Evolutionary conservation across 2,329 filamentous ascomycete species (phyloP).

Genomic region (Hymenotorrendiella dingleyae): DNA sequence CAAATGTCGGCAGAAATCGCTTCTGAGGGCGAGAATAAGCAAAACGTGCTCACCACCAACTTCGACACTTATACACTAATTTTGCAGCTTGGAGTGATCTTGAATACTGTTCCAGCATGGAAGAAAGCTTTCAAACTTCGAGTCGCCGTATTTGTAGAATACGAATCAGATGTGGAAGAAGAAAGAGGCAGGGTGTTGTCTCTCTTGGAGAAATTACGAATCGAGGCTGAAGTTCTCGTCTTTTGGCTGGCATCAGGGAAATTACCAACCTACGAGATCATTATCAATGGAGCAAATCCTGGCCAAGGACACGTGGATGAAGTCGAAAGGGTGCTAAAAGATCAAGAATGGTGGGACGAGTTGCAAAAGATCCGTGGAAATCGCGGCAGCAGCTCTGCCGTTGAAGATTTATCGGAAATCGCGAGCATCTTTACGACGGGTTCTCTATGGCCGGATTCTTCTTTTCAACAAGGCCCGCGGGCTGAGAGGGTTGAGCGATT

Average conservation of each 20-base stretch:
- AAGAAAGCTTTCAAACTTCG: conserved; percentile 66
- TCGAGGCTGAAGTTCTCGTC: conserved; percentile 72
- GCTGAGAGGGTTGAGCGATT: conserved; percentile 40
- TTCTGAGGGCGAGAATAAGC: conserved; percentile 55
- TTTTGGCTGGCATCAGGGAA: conserved; percentile 75
- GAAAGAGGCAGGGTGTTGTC: conserved; percentile 67
- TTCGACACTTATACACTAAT: conserved; percentile 89
- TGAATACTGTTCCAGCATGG: conserved; percentile 77
- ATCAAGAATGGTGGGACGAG: conserved; percentile 80
- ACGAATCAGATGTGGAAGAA: conserved; percentile 76
- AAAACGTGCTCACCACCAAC: conserved; percentile 73
- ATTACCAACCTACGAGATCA: conserved; percentile 67
- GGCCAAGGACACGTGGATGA: conserved; percentile 50
- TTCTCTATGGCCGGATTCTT: conserved; percentile 45
- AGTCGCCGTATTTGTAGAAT: conserved; percentile 84
- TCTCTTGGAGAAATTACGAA: conserved; percentile 73
- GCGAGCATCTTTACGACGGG: conserved; percentile 36
- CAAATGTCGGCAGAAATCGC: conserved; percentile 86
- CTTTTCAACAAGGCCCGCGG: conserved; percentile 44
- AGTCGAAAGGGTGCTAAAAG: conserved; percentile 60
- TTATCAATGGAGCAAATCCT: conserved; percentile 63
- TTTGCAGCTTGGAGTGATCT: conserved; percentile 76
- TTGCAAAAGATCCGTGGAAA: conserved; percentile 50
- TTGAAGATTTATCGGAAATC: conserved; percentile 40
- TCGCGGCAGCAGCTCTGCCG: conserved; percentile 28